Evolutionary conservation across 495 filamentous ascomycete species (phyloP).

Genomic region (Cryomyces antarcticus): DNA sequence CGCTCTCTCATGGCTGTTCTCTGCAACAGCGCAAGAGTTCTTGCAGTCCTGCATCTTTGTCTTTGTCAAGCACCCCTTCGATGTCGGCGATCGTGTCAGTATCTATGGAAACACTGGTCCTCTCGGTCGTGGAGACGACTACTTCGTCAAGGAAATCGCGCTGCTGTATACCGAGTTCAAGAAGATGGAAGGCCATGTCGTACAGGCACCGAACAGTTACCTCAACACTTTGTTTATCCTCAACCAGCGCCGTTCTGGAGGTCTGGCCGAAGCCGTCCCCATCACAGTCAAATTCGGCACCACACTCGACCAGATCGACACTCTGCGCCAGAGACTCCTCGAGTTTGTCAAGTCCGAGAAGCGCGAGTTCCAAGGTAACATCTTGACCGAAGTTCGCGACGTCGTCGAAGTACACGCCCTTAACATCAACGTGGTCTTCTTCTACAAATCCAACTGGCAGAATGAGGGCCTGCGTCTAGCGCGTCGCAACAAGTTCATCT

Average conservation of each 20-base stretch:
- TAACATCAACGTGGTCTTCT: constrained; percentile 88
- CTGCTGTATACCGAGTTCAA: constrained; percentile 96
- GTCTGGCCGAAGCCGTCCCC: constrained; percentile 69
- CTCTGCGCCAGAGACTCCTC: constrained; percentile 60
- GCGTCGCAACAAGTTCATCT: constrained; percentile 87
- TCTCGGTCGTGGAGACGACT: constrained; percentile 62
- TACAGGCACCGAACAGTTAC: constrained; percentile 88
- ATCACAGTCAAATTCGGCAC: constrained; percentile 81
- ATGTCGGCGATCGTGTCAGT: constrained; percentile 84
- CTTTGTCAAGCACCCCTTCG: constrained; percentile 95
- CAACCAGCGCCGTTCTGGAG: constrained; percentile 80
- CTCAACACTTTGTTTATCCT: constrained; percentile 87
- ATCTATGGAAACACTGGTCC: constrained; percentile 80
- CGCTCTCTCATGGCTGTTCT: constrained; percentile 80
- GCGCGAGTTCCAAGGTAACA: constrained; percentile 76
- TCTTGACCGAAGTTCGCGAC: constrained; percentile 66
- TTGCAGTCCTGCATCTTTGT: constrained; percentile 84
- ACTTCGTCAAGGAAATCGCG: constrained; percentile 87
- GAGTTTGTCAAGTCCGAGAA: constrained; percentile 75
- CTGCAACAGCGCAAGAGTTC: constrained; percentile 84
- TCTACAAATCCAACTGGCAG: constrained; percentile 90
- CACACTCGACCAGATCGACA: constrained; percentile 65
- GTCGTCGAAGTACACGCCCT: constrained; percentile 47
- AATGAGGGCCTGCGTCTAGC: constrained; percentile 82
- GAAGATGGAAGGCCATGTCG: constrained; percentile 90